Percentiles rank a stretch among this genome's conserved stretches.
These are phyloP conservation scores for Aspergillus niger DNA, from an alignment of 2,329 filamentous ascomycete genomes.

Conservation along the genomic window DNA sequence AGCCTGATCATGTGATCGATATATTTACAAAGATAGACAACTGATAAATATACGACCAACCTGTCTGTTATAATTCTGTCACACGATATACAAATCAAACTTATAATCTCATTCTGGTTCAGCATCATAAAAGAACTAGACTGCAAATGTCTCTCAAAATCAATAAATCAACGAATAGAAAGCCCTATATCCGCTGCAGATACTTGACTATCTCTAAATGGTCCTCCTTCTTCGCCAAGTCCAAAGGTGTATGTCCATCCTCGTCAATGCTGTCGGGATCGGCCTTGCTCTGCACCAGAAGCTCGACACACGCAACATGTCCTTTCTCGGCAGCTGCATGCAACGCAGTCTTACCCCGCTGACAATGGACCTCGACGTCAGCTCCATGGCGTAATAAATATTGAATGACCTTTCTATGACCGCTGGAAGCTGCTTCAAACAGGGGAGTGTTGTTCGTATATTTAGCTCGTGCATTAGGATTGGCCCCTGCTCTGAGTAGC, in stretches of 20 bases:
- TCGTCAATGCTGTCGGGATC: not conserved
- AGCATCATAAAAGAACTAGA: not conserved
- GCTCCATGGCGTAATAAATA: not conserved
- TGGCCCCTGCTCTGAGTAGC: not conserved
- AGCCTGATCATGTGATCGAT: no score
- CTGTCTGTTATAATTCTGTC: no score
- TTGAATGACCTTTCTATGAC: not conserved
- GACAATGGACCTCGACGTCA: not conserved
- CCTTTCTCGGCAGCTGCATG: constrained; percentile 1
- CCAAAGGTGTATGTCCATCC: not conserved
- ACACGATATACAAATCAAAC: not conserved
- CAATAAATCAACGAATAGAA: not conserved
- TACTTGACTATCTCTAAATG: not conserved
- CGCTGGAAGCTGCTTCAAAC: not conserved
- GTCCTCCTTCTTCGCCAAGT: not conserved
- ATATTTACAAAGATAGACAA: no score
- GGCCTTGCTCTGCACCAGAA: not conserved
- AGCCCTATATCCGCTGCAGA: not conserved
- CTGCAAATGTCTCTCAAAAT: not conserved
- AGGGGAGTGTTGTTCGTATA: not conserved
- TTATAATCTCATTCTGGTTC: not conserved
- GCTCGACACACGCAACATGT: not conserved
- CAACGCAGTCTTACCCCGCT: not conserved
- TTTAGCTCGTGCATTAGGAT: not conserved
- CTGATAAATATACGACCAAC: no score